phyloP scores from a whole-genome alignment of 2,329 filamentous ascomycete species.

The Pseudogymnoascus verrucosus region DNA sequence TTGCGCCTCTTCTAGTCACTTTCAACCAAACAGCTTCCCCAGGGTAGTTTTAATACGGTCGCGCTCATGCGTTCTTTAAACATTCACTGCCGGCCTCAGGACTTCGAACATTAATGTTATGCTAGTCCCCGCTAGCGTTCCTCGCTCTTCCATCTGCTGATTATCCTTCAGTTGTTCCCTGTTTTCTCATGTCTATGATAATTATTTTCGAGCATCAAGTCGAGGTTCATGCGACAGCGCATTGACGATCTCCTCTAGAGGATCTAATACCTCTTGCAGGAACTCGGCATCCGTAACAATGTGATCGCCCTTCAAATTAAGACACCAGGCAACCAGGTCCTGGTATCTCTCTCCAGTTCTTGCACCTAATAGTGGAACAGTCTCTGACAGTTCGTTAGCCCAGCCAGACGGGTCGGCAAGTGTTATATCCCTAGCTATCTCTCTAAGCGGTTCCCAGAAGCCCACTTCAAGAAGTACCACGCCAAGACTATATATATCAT shows the following conservation, averaged over 20 bases:
- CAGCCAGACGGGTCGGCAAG: not conserved
- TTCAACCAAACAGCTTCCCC: not conserved
- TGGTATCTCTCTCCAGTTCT: slow-evolving; percentile 8
- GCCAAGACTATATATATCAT: slow-evolving; percentile 12
- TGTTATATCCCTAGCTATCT: not conserved
- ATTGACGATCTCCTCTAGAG: not conserved
- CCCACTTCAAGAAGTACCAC: slow-evolving; percentile 9
- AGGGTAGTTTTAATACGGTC: not conserved
- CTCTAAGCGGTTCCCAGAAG: slow-evolving; percentile 3
- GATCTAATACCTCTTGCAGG: slow-evolving; percentile 1
- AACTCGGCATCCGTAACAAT: not conserved
- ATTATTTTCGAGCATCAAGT: too few relatives aligned
- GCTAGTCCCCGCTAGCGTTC: not conserved
- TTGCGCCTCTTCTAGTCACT: not conserved
- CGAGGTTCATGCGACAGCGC: not conserved
- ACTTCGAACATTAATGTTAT: not conserved
- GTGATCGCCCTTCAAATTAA: not conserved
- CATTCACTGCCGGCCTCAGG: not conserved
- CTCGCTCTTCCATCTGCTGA: not conserved
- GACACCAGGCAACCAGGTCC: slow-evolving; percentile 1
- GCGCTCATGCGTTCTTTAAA: not conserved
- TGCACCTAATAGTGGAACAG: not conserved
- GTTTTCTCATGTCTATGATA: too few relatives aligned
- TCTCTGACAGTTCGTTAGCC: not conserved
- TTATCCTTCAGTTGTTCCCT: too few relatives aligned